Evolutionary conservation across 495 filamentous ascomycete species (phyloP), one percentile per base, ranked within the genome.

Genomic region (Viridothelium virens): DNA sequence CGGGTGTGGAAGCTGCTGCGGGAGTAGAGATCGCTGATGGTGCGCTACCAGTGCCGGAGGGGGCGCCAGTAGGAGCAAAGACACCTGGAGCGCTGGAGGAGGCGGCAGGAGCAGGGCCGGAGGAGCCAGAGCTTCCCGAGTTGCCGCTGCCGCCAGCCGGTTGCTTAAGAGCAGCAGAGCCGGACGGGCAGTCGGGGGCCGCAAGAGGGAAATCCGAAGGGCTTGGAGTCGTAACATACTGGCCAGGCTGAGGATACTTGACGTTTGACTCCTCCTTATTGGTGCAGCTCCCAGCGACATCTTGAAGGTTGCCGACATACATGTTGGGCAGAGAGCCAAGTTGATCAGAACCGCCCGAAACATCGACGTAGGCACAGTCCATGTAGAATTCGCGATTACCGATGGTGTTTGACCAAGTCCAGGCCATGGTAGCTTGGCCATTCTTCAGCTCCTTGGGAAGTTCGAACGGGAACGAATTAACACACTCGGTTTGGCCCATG

Each of bases 311-410:
- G 71, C 89, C 87, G 18, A 87, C 82, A 59, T 95, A 85, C 89
- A 96, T 90, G 65, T 87, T 79, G 1, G 92, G 92, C 68, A 82
- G 83, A 67, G 81, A 79, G 37, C 77, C 61, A 44, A 68, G 66
- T 39, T 74, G 78, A 37, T 73, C 65, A 16, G 77, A 68, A 62
- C 83, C 85, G 3, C 80, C 81, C 0, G 78, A 76, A 69, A 96
- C 83, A 4, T 81, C 85, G 59, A 93, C 81, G 25, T 89, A 84
- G 3, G 87, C 89, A 68, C 92, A 97, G 82, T 92, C 91, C 92
- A 95, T 96, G 81, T 96, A 96, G 85, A 95, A 68, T 65, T 97
- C 92, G 31, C 91, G 84, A 78, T 92, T 91, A 61, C 91, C 91
- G 63, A 92, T 74, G 68, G 87, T 87, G 84, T 97, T 97, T 79